Conservation (phyloP, 2,329 filamentous ascomycete species). For the Ophiostoma sp. region DNA sequence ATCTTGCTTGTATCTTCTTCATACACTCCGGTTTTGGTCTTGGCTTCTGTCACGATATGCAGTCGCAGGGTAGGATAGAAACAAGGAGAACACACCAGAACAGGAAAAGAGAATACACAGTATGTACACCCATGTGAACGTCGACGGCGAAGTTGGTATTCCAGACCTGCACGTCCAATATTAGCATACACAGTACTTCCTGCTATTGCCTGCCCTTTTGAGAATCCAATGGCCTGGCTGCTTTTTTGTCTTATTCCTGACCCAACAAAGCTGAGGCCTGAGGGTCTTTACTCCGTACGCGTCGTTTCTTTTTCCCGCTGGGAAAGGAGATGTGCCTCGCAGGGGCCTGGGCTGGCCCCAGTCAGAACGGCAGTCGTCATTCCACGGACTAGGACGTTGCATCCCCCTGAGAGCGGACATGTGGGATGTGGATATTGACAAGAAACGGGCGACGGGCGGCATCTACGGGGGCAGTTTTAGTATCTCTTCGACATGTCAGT, state of each 20-base stretch:
- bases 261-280: neutral
- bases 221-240: neutral
- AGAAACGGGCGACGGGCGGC: neutral
- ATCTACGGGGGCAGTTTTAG: neutral
- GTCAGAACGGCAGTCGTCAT: neutral
- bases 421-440: neutral
- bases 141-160: neutral
- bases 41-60: neutral
- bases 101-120: neutral
- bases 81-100: neutral
- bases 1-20: too few relatives aligned
- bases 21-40: neutral
- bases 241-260: neutral
- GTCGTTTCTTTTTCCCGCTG: neutral
- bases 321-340: neutral
- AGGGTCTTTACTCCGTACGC: neutral
- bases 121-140: neutral
- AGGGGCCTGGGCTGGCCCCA: neutral
- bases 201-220: neutral
- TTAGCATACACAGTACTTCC: neutral
- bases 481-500: neutral
- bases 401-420: neutral
- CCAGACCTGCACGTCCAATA: neutral
- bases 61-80: neutral
- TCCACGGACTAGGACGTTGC: neutral